Evolutionary conservation across 2,329 filamentous ascomycete species (phyloP), one percentile per base, ranked within the genome.

Genomic region (Xenoacremonium recifei): DNA sequence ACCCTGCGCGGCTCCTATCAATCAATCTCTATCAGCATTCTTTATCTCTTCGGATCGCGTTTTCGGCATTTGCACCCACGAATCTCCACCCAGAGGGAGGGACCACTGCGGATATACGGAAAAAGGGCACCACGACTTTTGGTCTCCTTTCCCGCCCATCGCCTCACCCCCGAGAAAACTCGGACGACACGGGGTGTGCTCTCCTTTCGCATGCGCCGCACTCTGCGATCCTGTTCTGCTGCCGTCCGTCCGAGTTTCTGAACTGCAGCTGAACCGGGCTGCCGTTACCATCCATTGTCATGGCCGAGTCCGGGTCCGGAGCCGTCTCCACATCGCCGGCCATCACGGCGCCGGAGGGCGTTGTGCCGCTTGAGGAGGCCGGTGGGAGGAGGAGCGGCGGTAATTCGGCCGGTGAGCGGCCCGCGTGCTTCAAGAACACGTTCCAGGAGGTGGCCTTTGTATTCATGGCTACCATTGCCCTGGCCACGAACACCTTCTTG

Each of bases 391-490:
- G 44, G 40, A 20, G 40, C 50, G 4, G 42, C 41, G 18, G 20
- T n/a, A 43, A 21, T 13, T 16, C 20, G 38, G 35, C 5, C 33
- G 65, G 64, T 13, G 50, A 51, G 25, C 69, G 80, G 7, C 80
- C 80, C 21, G 70, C 63, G 53, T 83, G 78, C 63, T 87, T 87
- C 69, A 73, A 63, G 31, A 82, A 71, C 31, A 83, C 80, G 0
- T 41, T 78, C 2, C 78, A 85, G 53, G 83, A 87, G 66, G 70
- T 79, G 27, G 64, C 82, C 3, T 87, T 87, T 54, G 78, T 87
- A 13, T 59, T 82, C 15, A 82, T 81, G 29, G 79, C 81, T 9
- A 87, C 83, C 2, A 79, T 85, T 67, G 81, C 82, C 2, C 82
- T 85, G 33, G 81, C 77, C 4, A 80, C 82, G 55, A 74, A 72